Percentiles rank a stretch among this genome's conserved stretches.
Evolutionary conservation across 441 rosid genomes (phyloP).

Genomic region (Adansonia gregorii): DNA sequence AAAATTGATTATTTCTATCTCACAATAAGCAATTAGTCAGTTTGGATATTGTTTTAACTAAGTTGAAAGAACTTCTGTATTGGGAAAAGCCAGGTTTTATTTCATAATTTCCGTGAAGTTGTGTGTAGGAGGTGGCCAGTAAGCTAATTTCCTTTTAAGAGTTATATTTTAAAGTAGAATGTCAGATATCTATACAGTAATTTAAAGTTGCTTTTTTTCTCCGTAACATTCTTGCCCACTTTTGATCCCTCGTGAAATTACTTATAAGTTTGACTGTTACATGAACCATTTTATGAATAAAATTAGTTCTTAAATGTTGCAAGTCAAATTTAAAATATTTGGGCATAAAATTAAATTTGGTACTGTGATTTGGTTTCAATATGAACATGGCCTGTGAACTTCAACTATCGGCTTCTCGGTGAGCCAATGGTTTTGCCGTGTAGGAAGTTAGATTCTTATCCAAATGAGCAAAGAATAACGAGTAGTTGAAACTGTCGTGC

Average conservation of each 20-base stretch:
- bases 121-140: background rate
- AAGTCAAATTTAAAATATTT: background rate
- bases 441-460: background rate
- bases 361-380: background rate
- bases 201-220: background rate
- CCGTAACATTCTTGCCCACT: background rate
- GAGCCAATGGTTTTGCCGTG: background rate
- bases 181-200: background rate
- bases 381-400: background rate
- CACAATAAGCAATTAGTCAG: background rate
- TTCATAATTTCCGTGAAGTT: background rate
- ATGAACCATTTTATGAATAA: conserved; percentile 4
- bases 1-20: background rate
- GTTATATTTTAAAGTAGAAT: background rate
- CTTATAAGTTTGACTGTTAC: background rate
- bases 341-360: background rate
- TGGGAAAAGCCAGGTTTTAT: background rate
- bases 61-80: background rate
- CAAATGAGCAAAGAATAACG: background rate
- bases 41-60: background rate
- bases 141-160: background rate
- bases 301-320: background rate
- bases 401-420: too few species aligned
- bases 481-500: too few species aligned
- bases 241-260: background rate